These are phyloP conservation scores for Hypholoma sublateritium DNA, from an alignment of 768 basidiomycete species.

Conservation along the genomic window DNA sequence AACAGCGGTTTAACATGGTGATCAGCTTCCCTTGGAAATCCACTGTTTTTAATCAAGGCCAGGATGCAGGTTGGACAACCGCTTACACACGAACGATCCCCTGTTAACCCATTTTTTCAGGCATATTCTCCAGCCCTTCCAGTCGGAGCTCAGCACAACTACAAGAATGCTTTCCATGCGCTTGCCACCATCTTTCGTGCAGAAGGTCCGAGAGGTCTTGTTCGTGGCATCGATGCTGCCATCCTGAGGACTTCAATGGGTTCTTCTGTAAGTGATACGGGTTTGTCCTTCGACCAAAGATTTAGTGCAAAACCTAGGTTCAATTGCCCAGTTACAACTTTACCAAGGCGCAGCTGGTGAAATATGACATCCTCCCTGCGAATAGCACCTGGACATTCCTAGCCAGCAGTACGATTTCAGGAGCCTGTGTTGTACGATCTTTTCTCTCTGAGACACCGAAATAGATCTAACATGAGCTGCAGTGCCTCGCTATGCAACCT, in stretches of 20 bases:
- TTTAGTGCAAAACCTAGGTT: constrained; percentile 44
- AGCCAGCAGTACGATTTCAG: constrained; percentile 85
- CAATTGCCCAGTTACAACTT: constrained; percentile 97
- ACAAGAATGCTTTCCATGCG: constrained; percentile 83
- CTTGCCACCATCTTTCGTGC: constrained; percentile 74
- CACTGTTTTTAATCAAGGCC: constrained; percentile 94
- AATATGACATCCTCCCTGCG: constrained; percentile 64
- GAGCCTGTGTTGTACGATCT: constrained; percentile 81
- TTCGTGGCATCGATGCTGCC: constrained; percentile 92
- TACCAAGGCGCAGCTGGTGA: constrained; percentile 79
- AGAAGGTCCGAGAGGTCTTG: constrained; percentile 77
- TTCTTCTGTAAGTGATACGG: constrained; percentile 52
- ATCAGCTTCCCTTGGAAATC: constrained; percentile 78
- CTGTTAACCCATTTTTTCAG: constrained; percentile 29
- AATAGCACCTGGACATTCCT: constrained; percentile 88
- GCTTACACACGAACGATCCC: background rate
- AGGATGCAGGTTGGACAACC: constrained; percentile 78
- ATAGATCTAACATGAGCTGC: background rate
- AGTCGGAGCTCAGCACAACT: constrained; percentile 92
- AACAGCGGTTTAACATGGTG: constrained; percentile 2
- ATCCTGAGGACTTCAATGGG: constrained; percentile 95
- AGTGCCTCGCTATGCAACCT: constrained; percentile 94
- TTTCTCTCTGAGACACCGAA: background rate
- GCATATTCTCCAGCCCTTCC: constrained; percentile 95
- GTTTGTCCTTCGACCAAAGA: background rate